Evolutionary conservation across 2,329 filamentous ascomycete genomes (phyloP).

Genomic region (Cercospora sp.): DNA sequence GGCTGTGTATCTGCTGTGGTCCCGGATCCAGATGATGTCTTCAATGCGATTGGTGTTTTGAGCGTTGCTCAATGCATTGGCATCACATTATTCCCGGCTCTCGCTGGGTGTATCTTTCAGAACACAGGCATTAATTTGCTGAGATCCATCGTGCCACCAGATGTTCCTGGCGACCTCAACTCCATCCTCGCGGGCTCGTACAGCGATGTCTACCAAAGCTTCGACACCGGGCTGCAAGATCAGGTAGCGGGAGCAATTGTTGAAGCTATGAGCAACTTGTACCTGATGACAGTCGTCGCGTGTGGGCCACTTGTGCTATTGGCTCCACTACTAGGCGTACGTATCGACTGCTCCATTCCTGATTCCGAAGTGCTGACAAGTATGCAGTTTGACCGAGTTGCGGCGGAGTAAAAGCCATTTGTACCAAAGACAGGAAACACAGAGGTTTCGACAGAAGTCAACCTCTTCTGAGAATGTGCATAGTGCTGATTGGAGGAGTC

Average conservation of each 20-base stretch:
- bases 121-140: neutral
- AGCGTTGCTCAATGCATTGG: neutral
- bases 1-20: neutral
- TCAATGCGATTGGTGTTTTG: neutral
- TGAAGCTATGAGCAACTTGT: neutral
- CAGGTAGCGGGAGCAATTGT: neutral
- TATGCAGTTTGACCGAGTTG: neutral
- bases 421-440: neutral
- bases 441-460: neutral
- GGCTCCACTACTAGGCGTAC: neutral
- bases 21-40: neutral
- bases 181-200: neutral
- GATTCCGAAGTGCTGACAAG: neutral
- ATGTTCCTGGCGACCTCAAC: neutral
- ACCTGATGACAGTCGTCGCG: neutral
- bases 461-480: neutral
- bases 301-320: neutral
- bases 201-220: neutral
- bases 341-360: neutral
- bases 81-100: neutral
- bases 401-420: neutral
- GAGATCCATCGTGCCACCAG: neutral
- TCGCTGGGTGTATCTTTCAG: neutral
- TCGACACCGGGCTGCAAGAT: neutral
- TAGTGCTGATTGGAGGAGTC: neutral